Conservation (phyloP, 2,329 filamentous ascomycete species). For the Neofusicoccum sp. region DNA sequence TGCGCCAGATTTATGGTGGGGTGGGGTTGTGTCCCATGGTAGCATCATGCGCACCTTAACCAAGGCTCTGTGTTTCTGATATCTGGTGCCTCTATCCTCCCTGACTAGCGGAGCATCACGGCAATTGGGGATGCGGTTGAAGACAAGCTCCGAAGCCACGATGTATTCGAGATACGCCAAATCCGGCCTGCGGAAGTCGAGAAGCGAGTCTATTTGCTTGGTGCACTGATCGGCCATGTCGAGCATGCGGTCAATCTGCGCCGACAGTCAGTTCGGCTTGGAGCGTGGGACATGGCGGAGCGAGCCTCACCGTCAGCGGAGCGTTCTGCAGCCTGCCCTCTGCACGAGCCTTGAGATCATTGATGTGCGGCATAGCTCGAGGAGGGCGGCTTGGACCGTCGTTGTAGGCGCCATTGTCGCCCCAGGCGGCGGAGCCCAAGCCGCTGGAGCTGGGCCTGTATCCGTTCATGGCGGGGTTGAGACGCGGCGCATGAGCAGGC, state of each 20-base stretch:
- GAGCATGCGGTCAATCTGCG: conserved; percentile 45
- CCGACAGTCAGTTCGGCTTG: not conserved
- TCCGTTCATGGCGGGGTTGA: conserved; percentile 22
- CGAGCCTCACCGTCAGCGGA: conserved; percentile 32
- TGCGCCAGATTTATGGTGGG: not conserved
- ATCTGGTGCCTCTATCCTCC: conserved; percentile 53
- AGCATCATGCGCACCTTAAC: conserved; percentile 26
- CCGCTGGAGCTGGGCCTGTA: conserved; percentile 28
- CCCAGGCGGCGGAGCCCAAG: conserved; percentile 29
- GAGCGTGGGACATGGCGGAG: not conserved
- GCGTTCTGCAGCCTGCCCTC: conserved; percentile 36
- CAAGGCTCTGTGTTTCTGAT: conserved; percentile 52
- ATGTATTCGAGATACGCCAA: conserved; percentile 83
- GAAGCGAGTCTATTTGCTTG: conserved; percentile 58
- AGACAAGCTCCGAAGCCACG: conserved; percentile 75
- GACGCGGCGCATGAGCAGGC: conserved; percentile 16
- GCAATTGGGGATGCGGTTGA: conserved; percentile 76
- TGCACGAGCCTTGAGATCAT: conserved; percentile 47
- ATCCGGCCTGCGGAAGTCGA: conserved; percentile 68
- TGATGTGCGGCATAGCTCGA: conserved; percentile 42
- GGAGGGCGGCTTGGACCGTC: conserved; percentile 27
- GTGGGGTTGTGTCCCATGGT: not conserved
- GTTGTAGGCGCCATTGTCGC: conserved; percentile 31
- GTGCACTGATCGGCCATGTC: conserved; percentile 45
- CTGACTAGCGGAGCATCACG: conserved; percentile 71